Evolutionary conservation across 1,284 basidiomycete genomes (phyloP).

Genomic region (Puccinia novopanici): DNA sequence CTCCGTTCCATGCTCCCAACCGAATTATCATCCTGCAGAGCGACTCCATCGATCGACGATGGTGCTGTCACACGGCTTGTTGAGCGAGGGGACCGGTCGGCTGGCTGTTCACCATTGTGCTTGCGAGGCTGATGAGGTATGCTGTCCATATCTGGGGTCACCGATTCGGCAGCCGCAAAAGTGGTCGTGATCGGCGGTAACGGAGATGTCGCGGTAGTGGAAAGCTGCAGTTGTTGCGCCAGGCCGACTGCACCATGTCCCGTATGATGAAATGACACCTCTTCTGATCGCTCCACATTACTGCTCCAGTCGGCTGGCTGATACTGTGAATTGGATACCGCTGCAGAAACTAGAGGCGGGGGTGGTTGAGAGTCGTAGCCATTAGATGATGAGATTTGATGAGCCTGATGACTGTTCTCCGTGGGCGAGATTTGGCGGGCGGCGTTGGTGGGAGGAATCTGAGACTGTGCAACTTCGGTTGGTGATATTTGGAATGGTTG

Average conservation of each 20-base stretch:
- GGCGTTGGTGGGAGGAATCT: not conserved
- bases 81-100: not conserved
- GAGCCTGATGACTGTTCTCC: not conserved
- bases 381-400: slow-evolving; percentile 2
- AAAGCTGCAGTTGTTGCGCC: not conserved
- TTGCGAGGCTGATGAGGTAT: not conserved
- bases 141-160: not conserved
- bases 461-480: not conserved
- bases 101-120: not conserved
- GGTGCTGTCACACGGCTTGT: not conserved
- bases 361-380: not conserved
- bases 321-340: not conserved
- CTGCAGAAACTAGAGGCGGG: not conserved
- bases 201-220: not conserved
- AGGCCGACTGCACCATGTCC: not conserved
- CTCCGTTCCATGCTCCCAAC: not conserved
- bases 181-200: slow-evolving; percentile 20
- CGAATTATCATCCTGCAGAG: not conserved
- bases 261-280: not conserved
- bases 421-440: slow-evolving; percentile 2
- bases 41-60: slow-evolving; percentile 8
- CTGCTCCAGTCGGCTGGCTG: not conserved
- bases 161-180: not conserved
- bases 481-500: slow-evolving; percentile 8
- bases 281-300: not conserved